Conservation (phyloP, 116 monocot species). For the Papilionanthe hybrid region DNA sequence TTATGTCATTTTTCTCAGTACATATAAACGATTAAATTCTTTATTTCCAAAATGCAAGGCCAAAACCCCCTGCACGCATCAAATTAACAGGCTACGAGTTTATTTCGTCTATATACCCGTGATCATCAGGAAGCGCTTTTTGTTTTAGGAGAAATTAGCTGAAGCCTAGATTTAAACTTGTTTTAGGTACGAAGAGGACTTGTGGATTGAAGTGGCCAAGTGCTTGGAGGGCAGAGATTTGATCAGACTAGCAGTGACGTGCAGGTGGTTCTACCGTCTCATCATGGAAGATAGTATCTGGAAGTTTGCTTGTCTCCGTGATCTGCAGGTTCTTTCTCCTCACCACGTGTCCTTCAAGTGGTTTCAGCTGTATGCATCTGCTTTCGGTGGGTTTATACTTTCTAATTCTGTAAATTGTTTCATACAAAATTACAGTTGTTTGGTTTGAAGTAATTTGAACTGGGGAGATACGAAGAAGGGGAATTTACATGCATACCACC, state of each 20-base stretch:
- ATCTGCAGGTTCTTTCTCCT: slow-evolving; percentile 56
- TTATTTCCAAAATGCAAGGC: background rate
- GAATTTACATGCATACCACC: too few relatives aligned
- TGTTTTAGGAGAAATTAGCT: too few relatives aligned
- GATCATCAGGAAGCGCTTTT: background rate
- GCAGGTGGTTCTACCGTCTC: slow-evolving; percentile 72
- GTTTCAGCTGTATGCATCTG: slow-evolving; percentile 63
- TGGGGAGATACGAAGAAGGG: too few relatives aligned
- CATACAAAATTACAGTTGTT: background rate
- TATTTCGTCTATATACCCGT: background rate
- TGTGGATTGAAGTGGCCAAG: slow-evolving; percentile 94
- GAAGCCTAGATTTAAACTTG: background rate
- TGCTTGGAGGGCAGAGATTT: slow-evolving; percentile 63
- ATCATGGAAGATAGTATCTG: slow-evolving; percentile 74
- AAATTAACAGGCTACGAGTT: background rate
- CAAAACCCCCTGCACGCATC: background rate
- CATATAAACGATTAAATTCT: too few relatives aligned
- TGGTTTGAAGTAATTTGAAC: too few relatives aligned
- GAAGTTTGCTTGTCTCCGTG: slow-evolving; percentile 80
- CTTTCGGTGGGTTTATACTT: slow-evolving; percentile 48
- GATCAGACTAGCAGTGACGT: slow-evolving; percentile 36
- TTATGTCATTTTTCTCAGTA: too few relatives aligned
- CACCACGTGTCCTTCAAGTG: slow-evolving; percentile 45
- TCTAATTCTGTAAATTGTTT: background rate
- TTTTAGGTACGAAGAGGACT: slow-evolving; percentile 66